Evolutionary conservation across 176 grass and related monocot genomes (phyloP), one percentile per base, ranked within the genome.

Genomic region (Oropetium thomaeum): DNA sequence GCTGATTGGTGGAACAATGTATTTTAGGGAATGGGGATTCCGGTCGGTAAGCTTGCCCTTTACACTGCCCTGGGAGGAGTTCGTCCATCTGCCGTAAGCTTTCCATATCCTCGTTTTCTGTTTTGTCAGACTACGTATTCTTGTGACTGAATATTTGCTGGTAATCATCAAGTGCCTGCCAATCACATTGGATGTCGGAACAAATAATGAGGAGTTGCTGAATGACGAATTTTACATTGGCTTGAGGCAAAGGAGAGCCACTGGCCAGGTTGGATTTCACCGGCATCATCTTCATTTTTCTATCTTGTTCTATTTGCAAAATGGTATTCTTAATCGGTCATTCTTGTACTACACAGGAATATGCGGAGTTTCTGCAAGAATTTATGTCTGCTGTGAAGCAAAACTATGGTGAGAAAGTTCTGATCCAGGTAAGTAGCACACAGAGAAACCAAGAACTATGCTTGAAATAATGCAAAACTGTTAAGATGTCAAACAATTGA

Each of bases 61-160:
- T 98, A 94, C 82, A 98, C 91, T 86, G 96, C 96, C 38, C 82
- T 98, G 49, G 96, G 96, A 75, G 96, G 96, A 77, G 59, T 98
- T 43, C 96, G 96, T 45, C 96, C 96, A 79, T 98, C 96, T 88
- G 68, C 91, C 77, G 96, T 98, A 88, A 92, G 83, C 62, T 65
- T 75, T 71, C 34, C 5, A 61, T 67, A 51, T 77, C 17, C 60
- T 64, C 52, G 65, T 78, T 71, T 30, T 13, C 41, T 27, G 64
- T 40, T 82, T 71, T 2, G 41, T 72, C 10, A 20, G 49, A 65
- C 6, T 44, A 14, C 48, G 5, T 34, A 76, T 57, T 65, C 55
- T 72, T 60, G 75, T 71, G 25, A 70, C 62, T 72, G 67, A 83
- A 81, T 34, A 57, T 85, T 41, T 84, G 34, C 43, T 65, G 35